Evolutionary conservation across 2,329 filamentous ascomycete species (phyloP), one percentile per base, ranked within the genome.

Genomic region (Coniochaeta pulveracea): DNA sequence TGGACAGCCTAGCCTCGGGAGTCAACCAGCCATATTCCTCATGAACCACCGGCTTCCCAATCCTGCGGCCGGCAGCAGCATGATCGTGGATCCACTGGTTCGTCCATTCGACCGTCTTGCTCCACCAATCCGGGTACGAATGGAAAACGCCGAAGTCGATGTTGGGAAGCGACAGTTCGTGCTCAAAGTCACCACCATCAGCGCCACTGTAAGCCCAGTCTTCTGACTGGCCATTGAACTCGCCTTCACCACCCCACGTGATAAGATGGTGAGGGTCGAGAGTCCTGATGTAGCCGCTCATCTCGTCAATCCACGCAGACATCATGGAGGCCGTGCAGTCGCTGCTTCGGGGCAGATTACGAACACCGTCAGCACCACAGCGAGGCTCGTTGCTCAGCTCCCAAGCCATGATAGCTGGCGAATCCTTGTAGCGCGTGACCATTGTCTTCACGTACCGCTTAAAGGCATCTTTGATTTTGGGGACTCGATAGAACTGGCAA

Each of bases 361-460:
- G 63, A 6, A 43, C 44, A 6, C 46, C 51, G 33, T 67, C 62
- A 16, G 56, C 64, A 15, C 61, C 62, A 47, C 64, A 69, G 37
- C 63, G 61, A 14, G 62, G 61, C 38, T 82, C 77, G 42, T 82
- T 82, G 36, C 63, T 70, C 2, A 82, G 57, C 45, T 82, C 76
- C 77, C 77, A 82, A 0, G 74, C 72, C 41, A 81, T 72, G 29
- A 82, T 64, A 0, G 76, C 66, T 0, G 68, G 54, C 0, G 71
- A 77, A 39, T 62, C 56, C 28, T 58, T 66, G 54, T 79, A 81
- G 9, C 76, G 61, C 14, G 54, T 66, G 3, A 82, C 65, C 6
- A 82, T 62, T 1, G 60, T 57, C 31, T 66, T 57, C 46, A 81
- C 65, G 47, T 81, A 83, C 30, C 58, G 61, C 43, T 71, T 70